phyloP scores from a whole-genome alignment of 192 early-diverging fungal genomes.

The Gigaspora rosea region DNA sequence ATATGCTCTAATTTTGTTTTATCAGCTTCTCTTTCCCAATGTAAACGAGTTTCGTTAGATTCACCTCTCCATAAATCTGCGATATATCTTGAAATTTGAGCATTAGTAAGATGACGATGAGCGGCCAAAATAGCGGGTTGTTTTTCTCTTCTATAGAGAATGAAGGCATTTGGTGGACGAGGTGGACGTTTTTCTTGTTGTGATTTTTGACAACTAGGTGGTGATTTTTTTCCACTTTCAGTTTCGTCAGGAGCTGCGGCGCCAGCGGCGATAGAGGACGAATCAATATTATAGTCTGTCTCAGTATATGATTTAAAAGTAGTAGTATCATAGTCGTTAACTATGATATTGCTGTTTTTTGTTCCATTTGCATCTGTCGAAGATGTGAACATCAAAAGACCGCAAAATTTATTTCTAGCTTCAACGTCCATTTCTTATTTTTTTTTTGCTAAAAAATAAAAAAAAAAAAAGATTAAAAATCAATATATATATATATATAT shows the following conservation, averaged over 20 bases:
- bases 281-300: not conserved
- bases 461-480: not conserved
- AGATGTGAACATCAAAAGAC: conserved; percentile 15
- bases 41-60: not conserved
- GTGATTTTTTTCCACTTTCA: not conserved
- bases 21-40: conserved; percentile 25
- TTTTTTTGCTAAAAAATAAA: not conserved
- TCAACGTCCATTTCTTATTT: conserved; percentile 19
- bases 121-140: conserved; percentile 18
- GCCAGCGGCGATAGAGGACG: conserved; percentile 19
- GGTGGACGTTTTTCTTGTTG: conserved; percentile 21
- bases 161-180: conserved; percentile 29
- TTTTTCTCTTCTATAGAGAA: conserved; percentile 29
- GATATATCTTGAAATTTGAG: conserved; percentile 25
- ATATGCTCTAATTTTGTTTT: conserved; percentile 26
- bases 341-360: not conserved
- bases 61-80: conserved; percentile 21
- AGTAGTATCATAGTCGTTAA: conserved; percentile 6
- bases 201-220: not conserved
- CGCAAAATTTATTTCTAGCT: conserved; percentile 9
- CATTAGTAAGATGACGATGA: conserved; percentile 26
- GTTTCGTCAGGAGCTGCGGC: not conserved
- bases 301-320: not conserved
- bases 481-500: too few species aligned
- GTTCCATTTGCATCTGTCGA: not conserved